Percentiles rank a stretch among this genome's conserved stretches.
These are phyloP conservation scores for Aphanomyces astaci DNA, from an alignment of 352 stramenopile species.

Conservation along the genomic window DNA sequence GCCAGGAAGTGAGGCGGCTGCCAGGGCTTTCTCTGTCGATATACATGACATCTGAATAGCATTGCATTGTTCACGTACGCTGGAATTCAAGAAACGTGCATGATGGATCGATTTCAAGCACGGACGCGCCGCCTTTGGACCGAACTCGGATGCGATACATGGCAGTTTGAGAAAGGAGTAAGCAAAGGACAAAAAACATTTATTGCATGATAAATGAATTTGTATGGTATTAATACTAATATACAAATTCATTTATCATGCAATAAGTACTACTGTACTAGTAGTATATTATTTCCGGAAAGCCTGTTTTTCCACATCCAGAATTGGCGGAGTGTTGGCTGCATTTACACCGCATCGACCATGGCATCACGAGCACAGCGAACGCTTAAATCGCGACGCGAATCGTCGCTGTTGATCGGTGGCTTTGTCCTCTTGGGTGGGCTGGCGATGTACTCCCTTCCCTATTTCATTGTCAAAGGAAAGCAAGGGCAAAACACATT, in stretches of 20 bases:
- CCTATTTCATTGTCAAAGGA: not conserved
- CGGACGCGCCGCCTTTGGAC: not conserved
- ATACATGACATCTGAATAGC: not conserved
- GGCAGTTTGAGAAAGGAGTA: no score
- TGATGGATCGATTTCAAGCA: not conserved
- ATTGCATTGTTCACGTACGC: not conserved
- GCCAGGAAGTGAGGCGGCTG: not conserved
- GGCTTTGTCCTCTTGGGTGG: not conserved
- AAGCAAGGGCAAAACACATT: slow-evolving; percentile 18
- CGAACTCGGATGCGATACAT: slow-evolving; percentile 14
- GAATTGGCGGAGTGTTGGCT: no score
- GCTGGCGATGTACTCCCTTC: not conserved
- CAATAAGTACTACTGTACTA: no score
- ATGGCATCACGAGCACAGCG: not conserved
- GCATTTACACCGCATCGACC: not conserved
- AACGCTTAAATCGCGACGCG: not conserved
- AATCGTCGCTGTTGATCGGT: slow-evolving; percentile 1
- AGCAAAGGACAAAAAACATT: no score
- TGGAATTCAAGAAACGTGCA: not conserved
- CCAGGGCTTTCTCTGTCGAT: not conserved
- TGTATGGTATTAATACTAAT: no score
- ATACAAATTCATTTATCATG: no score
- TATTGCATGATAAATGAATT: no score
- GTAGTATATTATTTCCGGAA: not conserved
- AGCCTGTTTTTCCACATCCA: not conserved